Percentiles rank a stretch among this genome's conserved stretches.
phyloP scores from a whole-genome alignment of 495 filamentous ascomycete genomes.

The Glarea lozoyensis region DNA sequence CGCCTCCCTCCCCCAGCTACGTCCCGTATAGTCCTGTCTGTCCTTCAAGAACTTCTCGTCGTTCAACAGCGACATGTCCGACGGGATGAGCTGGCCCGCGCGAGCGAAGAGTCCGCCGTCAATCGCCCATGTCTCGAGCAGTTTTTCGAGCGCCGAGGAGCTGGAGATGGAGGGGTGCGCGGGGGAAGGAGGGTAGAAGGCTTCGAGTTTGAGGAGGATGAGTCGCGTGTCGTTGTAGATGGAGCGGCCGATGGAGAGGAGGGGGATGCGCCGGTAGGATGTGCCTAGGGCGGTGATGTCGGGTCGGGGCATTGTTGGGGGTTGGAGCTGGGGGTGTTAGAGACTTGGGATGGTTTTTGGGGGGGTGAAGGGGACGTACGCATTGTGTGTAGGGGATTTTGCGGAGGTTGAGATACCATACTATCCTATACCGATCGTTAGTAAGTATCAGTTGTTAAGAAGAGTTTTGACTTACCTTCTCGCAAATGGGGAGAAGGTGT shows the following conservation, averaged over 20 bases:
- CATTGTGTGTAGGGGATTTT: conserved; percentile 50
- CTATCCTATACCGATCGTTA: conserved; percentile 28
- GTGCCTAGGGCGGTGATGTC: conserved; percentile 48
- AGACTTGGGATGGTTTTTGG: background rate
- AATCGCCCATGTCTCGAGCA: conserved; percentile 34
- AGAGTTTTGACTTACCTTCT: conserved; percentile 4
- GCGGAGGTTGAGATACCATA: conserved; percentile 52
- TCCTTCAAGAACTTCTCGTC: conserved; percentile 44
- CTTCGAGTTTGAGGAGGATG: conserved; percentile 50
- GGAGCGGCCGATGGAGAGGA: conserved; percentile 47
- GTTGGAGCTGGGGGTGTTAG: conserved; percentile 39
- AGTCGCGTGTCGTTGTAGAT: conserved; percentile 51
- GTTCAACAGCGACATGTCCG: conserved; percentile 35
- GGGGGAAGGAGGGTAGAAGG: conserved; percentile 28
- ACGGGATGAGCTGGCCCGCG: conserved; percentile 37
- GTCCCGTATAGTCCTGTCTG: conserved; percentile 32
- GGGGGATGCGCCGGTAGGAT: conserved; percentile 55
- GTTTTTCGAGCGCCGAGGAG: conserved; percentile 21
- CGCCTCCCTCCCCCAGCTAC: conserved; percentile 24
- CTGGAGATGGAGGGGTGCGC: conserved; percentile 8
- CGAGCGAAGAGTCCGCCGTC: conserved; percentile 39
- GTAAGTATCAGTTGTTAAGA: background rate
- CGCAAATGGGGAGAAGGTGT: conserved; percentile 49
- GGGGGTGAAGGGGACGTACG: conserved; percentile 24
- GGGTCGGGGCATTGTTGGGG: conserved; percentile 46